phyloP scores from a whole-genome alignment of 2,329 filamentous ascomycete species.

The Pseudocercospora vitis region DNA sequence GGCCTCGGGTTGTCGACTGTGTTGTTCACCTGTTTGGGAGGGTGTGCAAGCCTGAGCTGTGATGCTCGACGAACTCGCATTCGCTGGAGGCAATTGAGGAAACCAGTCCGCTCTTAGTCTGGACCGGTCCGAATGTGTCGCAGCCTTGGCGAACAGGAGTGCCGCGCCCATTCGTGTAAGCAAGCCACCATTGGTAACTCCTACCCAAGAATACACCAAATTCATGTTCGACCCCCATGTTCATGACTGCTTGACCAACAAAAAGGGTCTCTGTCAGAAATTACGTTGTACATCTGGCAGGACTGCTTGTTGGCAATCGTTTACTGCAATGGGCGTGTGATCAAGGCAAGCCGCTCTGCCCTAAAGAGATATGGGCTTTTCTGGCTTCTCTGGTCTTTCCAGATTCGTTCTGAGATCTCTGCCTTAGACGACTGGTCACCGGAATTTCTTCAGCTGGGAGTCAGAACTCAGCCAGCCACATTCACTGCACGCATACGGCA shows the following conservation, averaged over 20 bases:
- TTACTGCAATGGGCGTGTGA: not conserved
- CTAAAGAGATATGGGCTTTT: not conserved
- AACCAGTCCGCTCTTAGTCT: not conserved
- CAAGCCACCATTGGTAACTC: not conserved
- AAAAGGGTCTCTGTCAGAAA: not conserved
- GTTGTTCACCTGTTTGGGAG: too few species aligned
- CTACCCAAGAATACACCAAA: not conserved
- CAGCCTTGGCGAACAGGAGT: not conserved
- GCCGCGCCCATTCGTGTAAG: not conserved
- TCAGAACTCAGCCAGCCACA: constrained; percentile 1
- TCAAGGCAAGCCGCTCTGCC: not conserved
- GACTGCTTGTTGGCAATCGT: too few species aligned
- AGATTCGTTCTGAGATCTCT: not conserved
- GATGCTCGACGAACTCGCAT: not conserved
- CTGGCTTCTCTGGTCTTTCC: not conserved
- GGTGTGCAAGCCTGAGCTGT: not conserved
- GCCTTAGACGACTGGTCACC: not conserved
- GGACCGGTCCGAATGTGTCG: not conserved
- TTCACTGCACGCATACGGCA: not conserved
- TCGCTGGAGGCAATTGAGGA: not conserved
- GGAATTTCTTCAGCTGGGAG: too few species aligned
- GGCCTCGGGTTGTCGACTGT: too few species aligned
- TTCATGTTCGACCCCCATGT: not conserved
- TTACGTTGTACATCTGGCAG: not conserved
- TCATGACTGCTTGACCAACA: not conserved